Base-by-base conservation (phyloP, 2,329 filamentous ascomycete genomes). In the Beauveria scarabaeidicola region DNA sequence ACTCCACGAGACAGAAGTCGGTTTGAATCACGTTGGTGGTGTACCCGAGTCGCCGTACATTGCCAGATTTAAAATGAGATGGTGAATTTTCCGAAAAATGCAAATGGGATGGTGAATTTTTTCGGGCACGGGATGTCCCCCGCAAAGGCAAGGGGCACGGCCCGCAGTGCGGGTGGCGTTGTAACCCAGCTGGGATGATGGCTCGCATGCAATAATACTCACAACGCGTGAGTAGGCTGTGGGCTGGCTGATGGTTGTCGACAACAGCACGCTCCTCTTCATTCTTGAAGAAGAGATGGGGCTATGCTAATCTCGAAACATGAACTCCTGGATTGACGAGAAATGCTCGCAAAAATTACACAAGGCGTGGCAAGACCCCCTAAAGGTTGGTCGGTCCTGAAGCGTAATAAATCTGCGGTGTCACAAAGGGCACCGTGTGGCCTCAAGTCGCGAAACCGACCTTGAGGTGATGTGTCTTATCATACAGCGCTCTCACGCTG, bases 101-200 rank as follows among this genome's bases (percentile, higher is more conserved):
- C 21, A 43, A 23, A 53, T 4, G n/a, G 15, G n/a, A 55, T 15
- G 52, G 25, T 25, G 29, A 23, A 11, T 36, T 38, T 32, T 36
- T 36, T 15, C 32, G 32, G 32, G 32, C n/a, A 52, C 29, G 36
- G 19, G 25, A 54, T 21, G 15, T 44, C 23, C 48, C 56, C 48
- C 56, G 56, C 56, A 52, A 44, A 52, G 17, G 48, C 48, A 59
- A 41, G 48, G 40, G 32, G 41, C n/a, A 43, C 56, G 48, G 40
- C 47, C 48, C 56, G 48, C 23, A 27, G 19, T 23, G 56, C 56
- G 48, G 56, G 48, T 46, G 27, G 38, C 38, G 56, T 52, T 27
- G n/a, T 5, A 46, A 13, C 4, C 10, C 27, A 48, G 46, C 21
- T 36, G 32, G 46, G 13, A 19, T 15, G 25, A 51, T 47, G 21